These are phyloP conservation scores for Entrophospora sp. DNA, from an alignment of 192 early-diverging fungal genomes.

Conservation along the genomic window DNA sequence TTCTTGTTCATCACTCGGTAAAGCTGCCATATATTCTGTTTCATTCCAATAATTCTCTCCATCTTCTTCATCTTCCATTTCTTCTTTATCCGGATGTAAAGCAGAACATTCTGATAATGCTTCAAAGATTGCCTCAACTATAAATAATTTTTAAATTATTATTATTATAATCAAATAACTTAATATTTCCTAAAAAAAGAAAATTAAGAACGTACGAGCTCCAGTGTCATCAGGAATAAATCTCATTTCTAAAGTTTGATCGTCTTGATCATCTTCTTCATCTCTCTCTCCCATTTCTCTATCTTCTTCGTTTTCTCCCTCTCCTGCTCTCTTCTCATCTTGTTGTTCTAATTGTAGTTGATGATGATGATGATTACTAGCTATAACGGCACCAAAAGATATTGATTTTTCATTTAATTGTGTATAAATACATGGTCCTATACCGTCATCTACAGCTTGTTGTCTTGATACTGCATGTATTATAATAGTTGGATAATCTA, in stretches of 20 bases:
- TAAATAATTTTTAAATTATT: no score
- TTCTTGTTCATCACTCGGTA: slow-evolving; percentile 29
- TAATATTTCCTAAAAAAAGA: no score
- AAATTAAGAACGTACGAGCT: slow-evolving; percentile 33
- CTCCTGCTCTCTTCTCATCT: background rate
- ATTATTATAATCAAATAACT: no score
- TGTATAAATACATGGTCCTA: slow-evolving; percentile 46
- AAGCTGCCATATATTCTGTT: slow-evolving; percentile 16
- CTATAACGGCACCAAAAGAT: no score
- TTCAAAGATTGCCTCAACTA: slow-evolving; percentile 56
- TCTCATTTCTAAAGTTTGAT: slow-evolving; percentile 37
- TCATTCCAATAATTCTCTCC: slow-evolving; percentile 17
- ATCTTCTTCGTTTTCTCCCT: slow-evolving; percentile 20
- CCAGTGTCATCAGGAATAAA: slow-evolving; percentile 47
- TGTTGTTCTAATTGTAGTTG: no score
- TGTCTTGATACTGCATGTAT: slow-evolving; percentile 55
- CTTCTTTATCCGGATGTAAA: slow-evolving; percentile 52
- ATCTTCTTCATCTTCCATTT: slow-evolving; percentile 31
- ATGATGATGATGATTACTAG: no score
- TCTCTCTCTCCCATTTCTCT: slow-evolving; percentile 26
- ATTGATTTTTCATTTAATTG: slow-evolving; percentile 36
- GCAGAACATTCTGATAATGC: slow-evolving; percentile 53
- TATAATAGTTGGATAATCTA: slow-evolving; percentile 54
- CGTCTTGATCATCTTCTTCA: slow-evolving; percentile 31
- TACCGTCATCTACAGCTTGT: slow-evolving; percentile 2